Percentiles rank a stretch among this genome's conserved stretches.
Conservation (phyloP, 2,329 filamentous ascomycete genomes). For the Leptoxyphium fumago region DNA sequence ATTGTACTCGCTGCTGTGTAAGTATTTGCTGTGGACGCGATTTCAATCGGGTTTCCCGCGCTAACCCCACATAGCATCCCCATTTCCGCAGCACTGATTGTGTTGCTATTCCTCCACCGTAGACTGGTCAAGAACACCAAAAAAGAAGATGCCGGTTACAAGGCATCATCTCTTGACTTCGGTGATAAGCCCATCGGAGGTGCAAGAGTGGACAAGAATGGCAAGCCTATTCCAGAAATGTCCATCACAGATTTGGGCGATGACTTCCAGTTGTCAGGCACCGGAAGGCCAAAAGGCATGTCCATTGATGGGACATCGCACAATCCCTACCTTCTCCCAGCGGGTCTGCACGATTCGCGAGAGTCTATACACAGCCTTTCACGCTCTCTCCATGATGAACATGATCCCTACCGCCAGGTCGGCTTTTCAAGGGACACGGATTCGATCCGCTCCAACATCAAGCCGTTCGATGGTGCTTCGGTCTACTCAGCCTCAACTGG, state of each 20-base stretch:
- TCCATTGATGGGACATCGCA: slow-evolving; percentile 55
- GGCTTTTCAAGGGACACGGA: slow-evolving; percentile 32
- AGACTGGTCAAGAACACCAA: slow-evolving; percentile 57
- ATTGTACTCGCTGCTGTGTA: slow-evolving; percentile 22
- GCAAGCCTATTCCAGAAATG: slow-evolving; percentile 33
- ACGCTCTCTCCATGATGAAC: slow-evolving; percentile 54
- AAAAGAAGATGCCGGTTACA: slow-evolving; percentile 69
- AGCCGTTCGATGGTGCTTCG: slow-evolving; percentile 26
- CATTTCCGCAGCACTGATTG: slow-evolving; percentile 47
- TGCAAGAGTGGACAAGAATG: slow-evolving; percentile 26
- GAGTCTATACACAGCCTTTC: slow-evolving; percentile 82
- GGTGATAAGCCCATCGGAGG: slow-evolving; percentile 47
- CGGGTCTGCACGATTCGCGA: slow-evolving; percentile 59
- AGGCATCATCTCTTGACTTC: slow-evolving; percentile 85
- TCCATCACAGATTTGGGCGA: slow-evolving; percentile 35
- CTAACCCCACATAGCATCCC: slow-evolving; percentile 51
- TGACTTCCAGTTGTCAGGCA: slow-evolving; percentile 5
- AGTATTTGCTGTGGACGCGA: slow-evolving; percentile 6
- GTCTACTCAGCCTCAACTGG: slow-evolving; percentile 37
- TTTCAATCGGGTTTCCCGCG: background rate
- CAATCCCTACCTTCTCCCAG: slow-evolving; percentile 88
- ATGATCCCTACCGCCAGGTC: slow-evolving; percentile 70
- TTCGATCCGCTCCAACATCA: slow-evolving; percentile 7
- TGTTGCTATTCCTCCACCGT: slow-evolving; percentile 65
- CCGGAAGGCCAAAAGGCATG: slow-evolving; percentile 31